These are phyloP conservation scores for Tuber calosporum DNA, from an alignment of 495 filamentous ascomycete genomes.

Conservation along the genomic window DNA sequence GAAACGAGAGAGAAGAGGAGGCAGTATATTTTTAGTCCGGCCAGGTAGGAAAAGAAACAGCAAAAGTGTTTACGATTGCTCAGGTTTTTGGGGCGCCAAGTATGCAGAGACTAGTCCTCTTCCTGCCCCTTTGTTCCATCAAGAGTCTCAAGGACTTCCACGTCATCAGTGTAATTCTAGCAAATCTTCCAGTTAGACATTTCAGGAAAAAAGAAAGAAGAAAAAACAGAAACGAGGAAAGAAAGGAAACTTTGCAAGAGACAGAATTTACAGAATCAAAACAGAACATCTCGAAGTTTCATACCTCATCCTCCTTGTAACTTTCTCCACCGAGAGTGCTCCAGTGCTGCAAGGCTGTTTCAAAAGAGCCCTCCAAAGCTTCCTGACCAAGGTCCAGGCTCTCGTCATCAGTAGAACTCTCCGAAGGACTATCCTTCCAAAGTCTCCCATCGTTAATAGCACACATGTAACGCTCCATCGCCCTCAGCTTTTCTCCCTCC, in stretches of 20 bases:
- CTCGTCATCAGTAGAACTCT: conserved; percentile 1
- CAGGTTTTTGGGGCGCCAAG: neutral
- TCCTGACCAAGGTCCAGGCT: neutral
- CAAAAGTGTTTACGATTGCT: neutral
- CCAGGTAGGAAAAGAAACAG: neutral
- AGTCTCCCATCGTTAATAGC: neutral
- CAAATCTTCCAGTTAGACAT: neutral
- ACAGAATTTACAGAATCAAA: neutral
- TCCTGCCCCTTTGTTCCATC: neutral
- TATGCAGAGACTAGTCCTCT: neutral
- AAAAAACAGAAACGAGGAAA: neutral
- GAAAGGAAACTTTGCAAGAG: neutral
- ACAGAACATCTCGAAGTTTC: neutral
- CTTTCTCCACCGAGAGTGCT: neutral
- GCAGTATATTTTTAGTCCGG: neutral
- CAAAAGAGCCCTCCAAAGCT: neutral
- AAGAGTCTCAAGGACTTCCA: neutral
- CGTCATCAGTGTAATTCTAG: neutral
- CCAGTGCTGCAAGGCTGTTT: neutral
- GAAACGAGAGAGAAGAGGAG: no score
- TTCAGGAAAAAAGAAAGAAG: neutral
- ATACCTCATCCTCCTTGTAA: neutral
- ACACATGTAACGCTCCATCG: neutral
- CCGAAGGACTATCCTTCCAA: neutral
- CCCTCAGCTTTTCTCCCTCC: neutral